Conservation (phyloP, 441 rosid genomes). For the Populus trichocarpa region DNA sequence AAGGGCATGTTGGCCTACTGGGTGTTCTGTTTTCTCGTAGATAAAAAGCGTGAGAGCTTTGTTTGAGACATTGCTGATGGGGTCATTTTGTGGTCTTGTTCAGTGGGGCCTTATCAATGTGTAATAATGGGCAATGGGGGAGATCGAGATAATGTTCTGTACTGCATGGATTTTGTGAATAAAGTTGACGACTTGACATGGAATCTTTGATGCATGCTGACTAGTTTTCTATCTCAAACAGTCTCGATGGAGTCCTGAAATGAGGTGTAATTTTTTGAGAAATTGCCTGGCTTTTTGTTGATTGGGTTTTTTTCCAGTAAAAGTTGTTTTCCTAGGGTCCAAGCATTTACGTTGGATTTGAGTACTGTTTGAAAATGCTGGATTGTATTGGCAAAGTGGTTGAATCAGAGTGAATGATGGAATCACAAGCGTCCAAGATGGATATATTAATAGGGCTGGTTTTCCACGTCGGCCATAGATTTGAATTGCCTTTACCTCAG, state of each 20-base stretch:
- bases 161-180: constrained; percentile 8
- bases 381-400: too few species aligned
- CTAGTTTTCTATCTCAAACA: neutral
- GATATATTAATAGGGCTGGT: too few species aligned
- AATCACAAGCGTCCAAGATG: too few species aligned
- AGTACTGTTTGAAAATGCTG: too few species aligned
- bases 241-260: neutral
- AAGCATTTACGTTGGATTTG: too few species aligned
- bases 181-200: constrained; percentile 1
- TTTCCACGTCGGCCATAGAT: too few species aligned
- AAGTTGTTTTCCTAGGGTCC: too few species aligned
- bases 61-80: neutral
- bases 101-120: neutral
- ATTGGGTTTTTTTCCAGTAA: too few species aligned
- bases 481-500: too few species aligned
- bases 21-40: neutral
- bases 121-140: constrained; percentile 1
- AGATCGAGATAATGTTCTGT: neutral
- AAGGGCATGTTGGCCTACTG: neutral
- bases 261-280: too few species aligned
- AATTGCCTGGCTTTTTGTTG: too few species aligned
- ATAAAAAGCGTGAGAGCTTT: neutral
- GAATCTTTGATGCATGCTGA: constrained; percentile 5
- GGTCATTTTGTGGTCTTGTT: neutral
- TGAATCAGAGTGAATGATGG: too few species aligned